These are phyloP conservation scores for Lodderomyces metapsilosis DNA, from an alignment of 1,139 yeast genomes.

Conservation along the genomic window DNA sequence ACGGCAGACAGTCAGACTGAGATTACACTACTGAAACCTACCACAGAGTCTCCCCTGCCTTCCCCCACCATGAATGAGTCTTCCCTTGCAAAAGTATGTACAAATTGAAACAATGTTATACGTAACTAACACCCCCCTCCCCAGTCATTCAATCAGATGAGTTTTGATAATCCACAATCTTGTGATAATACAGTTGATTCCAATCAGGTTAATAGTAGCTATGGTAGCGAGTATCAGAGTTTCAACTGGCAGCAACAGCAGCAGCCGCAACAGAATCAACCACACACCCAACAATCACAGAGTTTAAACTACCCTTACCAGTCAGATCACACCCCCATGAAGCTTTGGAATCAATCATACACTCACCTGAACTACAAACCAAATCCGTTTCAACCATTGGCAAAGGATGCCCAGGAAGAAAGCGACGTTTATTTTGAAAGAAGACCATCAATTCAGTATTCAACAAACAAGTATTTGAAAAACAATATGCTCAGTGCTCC, in stretches of 20 bases:
- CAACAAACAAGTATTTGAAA: conserved; percentile 6
- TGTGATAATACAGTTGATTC: background rate
- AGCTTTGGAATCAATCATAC: conserved; percentile 9
- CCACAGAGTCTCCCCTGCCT: no score
- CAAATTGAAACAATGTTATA: background rate
- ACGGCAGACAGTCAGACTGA: no score
- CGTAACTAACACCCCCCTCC: background rate
- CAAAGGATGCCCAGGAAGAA: background rate
- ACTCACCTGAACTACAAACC: background rate
- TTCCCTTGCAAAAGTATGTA: background rate
- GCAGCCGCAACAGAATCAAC: conserved; percentile 7
- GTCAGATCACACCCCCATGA: conserved; percentile 5
- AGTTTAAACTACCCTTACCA: background rate
- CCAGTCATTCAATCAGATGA: conserved; percentile 1
- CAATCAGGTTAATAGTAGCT: background rate
- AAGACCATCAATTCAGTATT: background rate
- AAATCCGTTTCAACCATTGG: conserved; percentile 1
- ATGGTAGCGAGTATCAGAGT: background rate
- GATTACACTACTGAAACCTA: no score
- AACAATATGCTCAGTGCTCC: conserved; percentile 26
- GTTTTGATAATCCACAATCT: background rate
- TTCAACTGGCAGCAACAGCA: conserved; percentile 4
- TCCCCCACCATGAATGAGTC: background rate
- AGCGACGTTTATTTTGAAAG: background rate
- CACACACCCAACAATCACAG: conserved; percentile 1